Conservation (phyloP, 257 asterid species). For the Thymus quinquecostatus region DNA sequence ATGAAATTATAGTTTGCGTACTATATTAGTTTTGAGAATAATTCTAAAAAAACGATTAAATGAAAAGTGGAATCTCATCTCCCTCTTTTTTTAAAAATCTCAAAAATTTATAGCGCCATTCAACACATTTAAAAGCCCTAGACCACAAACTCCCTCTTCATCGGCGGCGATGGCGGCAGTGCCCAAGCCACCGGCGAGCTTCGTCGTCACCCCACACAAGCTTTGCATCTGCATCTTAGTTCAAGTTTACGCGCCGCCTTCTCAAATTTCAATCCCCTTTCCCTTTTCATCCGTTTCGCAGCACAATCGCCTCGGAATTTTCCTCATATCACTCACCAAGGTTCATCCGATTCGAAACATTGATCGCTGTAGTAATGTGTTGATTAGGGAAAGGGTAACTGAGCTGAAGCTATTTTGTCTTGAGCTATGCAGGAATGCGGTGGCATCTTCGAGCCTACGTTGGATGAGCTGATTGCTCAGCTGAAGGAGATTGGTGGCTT, state of each 20-base stretch:
- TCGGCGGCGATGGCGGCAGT: constrained; percentile 46
- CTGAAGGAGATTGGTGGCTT: constrained; percentile 66
- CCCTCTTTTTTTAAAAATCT: background rate
- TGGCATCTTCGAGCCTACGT: constrained; percentile 76
- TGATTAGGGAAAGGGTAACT: constrained; percentile 10
- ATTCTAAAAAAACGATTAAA: background rate
- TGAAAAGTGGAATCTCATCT: background rate
- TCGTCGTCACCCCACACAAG: constrained; percentile 84
- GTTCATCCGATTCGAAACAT: constrained; percentile 34
- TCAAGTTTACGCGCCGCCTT: constrained; percentile 83
- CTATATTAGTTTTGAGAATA: too few species aligned
- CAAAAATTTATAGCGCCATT: constrained; percentile 28
- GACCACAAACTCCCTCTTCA: constrained; percentile 19
- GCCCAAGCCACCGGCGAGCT: constrained; percentile 61
- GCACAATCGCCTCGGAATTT: constrained; percentile 82
- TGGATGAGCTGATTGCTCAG: constrained; percentile 65
- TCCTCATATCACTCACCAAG: constrained; percentile 76
- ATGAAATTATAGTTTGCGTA: too few species aligned
- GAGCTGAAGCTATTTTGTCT: constrained; percentile 13
- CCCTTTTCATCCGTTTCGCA: constrained; percentile 89
- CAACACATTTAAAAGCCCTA: constrained; percentile 46
- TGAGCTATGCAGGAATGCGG: constrained; percentile 62
- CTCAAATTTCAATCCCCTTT: constrained; percentile 69
- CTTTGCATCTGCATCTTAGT: constrained; percentile 75
- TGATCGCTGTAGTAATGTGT: background rate